Conservation (phyloP, 768 basidiomycete species). For the Leccinum subtestaceum region DNA sequence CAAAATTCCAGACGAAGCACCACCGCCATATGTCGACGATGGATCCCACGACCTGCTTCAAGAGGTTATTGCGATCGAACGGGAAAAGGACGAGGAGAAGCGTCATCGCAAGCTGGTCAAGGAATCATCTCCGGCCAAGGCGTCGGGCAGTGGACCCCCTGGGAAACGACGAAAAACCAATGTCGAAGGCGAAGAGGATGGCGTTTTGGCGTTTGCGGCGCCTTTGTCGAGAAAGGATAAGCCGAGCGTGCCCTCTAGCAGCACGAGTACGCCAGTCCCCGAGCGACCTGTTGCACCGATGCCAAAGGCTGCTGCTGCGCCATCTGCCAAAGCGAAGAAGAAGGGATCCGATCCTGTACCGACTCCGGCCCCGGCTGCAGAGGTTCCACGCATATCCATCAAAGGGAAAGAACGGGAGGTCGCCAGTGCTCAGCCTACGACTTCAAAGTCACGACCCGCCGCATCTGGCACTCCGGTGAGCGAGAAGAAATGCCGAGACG, state of each 20-base stretch:
- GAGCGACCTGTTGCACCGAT: constrained; percentile 28
- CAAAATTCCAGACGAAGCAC: constrained; percentile 46
- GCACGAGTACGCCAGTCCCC: constrained; percentile 42
- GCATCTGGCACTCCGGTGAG: constrained; percentile 55
- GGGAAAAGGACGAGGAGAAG: constrained; percentile 55
- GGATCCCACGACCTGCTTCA: constrained; percentile 80
- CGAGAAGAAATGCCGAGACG: constrained; percentile 78
- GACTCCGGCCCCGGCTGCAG: constrained; percentile 16
- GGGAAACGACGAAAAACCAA: constrained; percentile 59
- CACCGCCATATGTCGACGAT: constrained; percentile 72
- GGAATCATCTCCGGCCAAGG: constrained; percentile 37
- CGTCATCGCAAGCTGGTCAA: constrained; percentile 43
- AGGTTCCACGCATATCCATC: constrained; percentile 40
- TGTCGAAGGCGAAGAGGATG: constrained; percentile 50
- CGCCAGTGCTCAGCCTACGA: constrained; percentile 31
- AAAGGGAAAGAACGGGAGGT: constrained; percentile 80
- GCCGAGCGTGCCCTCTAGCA: constrained; percentile 31
- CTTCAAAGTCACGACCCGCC: constrained; percentile 40
- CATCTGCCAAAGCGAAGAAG: constrained; percentile 41
- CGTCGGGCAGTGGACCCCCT: constrained; percentile 36
- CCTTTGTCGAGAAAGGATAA: constrained; percentile 56
- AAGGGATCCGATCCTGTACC: constrained; percentile 33
- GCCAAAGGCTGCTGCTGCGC: constrained; percentile 25
- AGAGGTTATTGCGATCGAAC: constrained; percentile 79
- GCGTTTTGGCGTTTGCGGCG: constrained; percentile 58